Base-by-base conservation (phyloP, 1,284 basidiomycete species). In the Malassezia slooffiae region DNA sequence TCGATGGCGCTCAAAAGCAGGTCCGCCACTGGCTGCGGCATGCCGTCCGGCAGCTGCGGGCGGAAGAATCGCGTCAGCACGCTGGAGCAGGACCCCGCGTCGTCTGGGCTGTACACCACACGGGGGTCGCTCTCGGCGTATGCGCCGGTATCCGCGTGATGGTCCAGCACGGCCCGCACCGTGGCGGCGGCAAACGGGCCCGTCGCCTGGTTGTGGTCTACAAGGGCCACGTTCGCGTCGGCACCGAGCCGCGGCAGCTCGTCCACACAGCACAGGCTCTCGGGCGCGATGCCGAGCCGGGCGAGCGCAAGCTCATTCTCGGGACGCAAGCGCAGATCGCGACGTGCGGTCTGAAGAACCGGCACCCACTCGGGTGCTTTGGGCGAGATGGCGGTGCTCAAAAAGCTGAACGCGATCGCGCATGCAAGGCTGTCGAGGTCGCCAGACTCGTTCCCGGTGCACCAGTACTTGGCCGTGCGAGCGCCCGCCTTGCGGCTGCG, bases 151-250 rank as follows among this genome's bases (percentile, higher is more conserved):
- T 95, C 88, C 29, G 76, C 80, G 68, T 96, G 89, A 66, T 96
- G 91, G 70, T 96, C 90, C 15, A 96, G 72, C 40, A 95, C 74
- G 1, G 81, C 80, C 1, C 77, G 74, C 5, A 95, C 85, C 7
- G 70, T 70, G 1, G 50, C 37, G 19, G 70, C 64, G 5, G 24
- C 20, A 26, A 50, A 41, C 12, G 19, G 10, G 12, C 33, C 31
- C 20, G 34, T 43, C 4, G 31, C 36, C 23, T 26, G 37, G 21
- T 47, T 45, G 40, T 95, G 89, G 70, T 96, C 90, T 17, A 95
- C 85, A 8, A 96, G 76, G 0, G 78, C 83, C 59, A 85, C 85
- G 4, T 72, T 73, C n/a, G 74, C 74, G 4, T 51, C 48, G 0
- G 38, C 11, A 1, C 79, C 76, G 51, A 82, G 77, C 12, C 62